Base-by-base conservation (phyloP, 2,329 filamentous ascomycete genomes). In the Lachnellula arida region DNA sequence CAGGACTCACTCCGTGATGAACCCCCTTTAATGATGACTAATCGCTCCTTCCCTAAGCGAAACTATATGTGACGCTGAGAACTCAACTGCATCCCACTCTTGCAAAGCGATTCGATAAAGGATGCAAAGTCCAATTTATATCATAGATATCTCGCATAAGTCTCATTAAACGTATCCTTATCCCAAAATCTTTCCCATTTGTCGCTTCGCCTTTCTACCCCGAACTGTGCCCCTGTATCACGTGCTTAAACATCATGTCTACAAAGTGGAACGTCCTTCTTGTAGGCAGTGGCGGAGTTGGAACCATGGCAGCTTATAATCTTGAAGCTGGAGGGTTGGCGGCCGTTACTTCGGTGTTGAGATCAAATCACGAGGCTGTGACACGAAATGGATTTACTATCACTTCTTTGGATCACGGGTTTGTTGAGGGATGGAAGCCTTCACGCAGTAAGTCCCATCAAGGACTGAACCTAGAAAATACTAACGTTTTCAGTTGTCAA, bases 211-310 rank as follows among this genome's bases (percentile, higher is more conserved):
- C 25, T 19, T 53, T 43, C 49, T 39, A n/a, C 23, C 28, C n/a
- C 23, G 17, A 25, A 25, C 44, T 28, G 47, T 53, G 43, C 52
- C 44, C 52, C 22, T 57, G 28, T 3, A 22, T 42, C 32, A 53
- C 54, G 44, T 51, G 49, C 40, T 40, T 34, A 9, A 19, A 46
- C 25, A 46, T 28, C 32, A 63, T 62, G 61, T n/a, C 57, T 25
- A 22, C 50, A 22, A 60, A 62, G 51, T 34, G 48, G 11, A 64
- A 63, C 46, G 56, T 67, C 12, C 60, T 65, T 8, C 54, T 67
- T 1, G 55, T 66, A 2, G 65, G 65, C 5, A 60, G 59, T 49
- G 65, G 65, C 6, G 60, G 60, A n/a, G 63, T 67, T n/a, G 65
- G 64, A 4, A 67, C 63, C 5, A 62, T 66, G 54, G 63, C 60